A percentile compares a stretch with the other conserved stretches of the same genome.
These are phyloP conservation scores for Tolypocladium guangdongense DNA, from an alignment of 2,329 filamentous ascomycete genomes.

Conservation along the genomic window DNA sequence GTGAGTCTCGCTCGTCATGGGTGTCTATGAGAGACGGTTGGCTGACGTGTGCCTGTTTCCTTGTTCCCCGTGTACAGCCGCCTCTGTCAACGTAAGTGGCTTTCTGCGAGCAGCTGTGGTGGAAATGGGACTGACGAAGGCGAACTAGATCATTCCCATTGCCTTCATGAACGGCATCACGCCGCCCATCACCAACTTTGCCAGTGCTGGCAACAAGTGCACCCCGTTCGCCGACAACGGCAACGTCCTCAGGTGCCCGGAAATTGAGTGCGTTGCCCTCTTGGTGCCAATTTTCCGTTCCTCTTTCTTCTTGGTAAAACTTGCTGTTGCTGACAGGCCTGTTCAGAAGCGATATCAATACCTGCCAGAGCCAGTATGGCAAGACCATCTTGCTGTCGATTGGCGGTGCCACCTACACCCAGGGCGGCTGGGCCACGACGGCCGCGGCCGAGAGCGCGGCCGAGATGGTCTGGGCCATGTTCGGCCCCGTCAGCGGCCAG, in stretches of 20 bases:
- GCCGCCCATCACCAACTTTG: constrained; percentile 50
- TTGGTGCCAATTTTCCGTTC: too few species aligned
- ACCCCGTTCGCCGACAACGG: constrained; percentile 42
- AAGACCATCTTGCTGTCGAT: constrained; percentile 66
- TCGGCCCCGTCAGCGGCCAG: constrained; percentile 43
- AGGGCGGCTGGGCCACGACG: constrained; percentile 50
- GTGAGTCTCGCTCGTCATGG: constrained; percentile 25
- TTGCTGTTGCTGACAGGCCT: background rate
- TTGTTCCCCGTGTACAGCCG: constrained; percentile 17
- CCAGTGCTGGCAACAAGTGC: constrained; percentile 51
- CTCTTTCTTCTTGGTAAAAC: background rate
- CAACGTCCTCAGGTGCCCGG: constrained; percentile 46
- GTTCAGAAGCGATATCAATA: constrained; percentile 36
- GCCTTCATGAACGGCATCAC: constrained; percentile 51
- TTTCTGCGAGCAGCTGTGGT: background rate
- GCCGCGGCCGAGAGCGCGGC: constrained; percentile 44
- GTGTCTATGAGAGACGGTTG: background rate
- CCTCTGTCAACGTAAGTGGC: constrained; percentile 31
- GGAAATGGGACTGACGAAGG: background rate
- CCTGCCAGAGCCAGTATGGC: constrained; percentile 49
- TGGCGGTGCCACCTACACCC: constrained; percentile 58
- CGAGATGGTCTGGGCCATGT: constrained; percentile 56
- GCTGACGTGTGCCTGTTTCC: constrained; percentile 4
- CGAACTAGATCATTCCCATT: constrained; percentile 42
- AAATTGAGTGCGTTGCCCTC: constrained; percentile 51